Evolutionary conservation across 768 basidiomycete genomes (phyloP).

Genomic region (Fomitopsis serialis): DNA sequence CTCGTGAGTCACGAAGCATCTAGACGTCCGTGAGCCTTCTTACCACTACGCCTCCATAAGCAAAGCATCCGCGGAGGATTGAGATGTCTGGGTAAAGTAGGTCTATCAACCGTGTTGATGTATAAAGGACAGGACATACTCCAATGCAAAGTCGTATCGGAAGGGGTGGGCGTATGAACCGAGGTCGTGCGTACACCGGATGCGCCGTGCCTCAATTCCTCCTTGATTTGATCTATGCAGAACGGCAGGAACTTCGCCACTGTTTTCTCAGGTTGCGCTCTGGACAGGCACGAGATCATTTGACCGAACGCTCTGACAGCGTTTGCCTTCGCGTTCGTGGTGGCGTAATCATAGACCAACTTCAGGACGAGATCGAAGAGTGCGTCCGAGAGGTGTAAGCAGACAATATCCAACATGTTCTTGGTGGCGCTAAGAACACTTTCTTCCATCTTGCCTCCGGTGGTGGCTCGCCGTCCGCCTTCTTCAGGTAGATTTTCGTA

Average conservation of each 20-base stretch:
- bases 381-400: conserved; percentile 69
- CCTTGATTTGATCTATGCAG: conserved; percentile 71
- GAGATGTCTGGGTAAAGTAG: conserved; percentile 51
- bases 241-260: conserved; percentile 77
- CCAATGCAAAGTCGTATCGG: conserved; percentile 91
- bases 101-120: conserved; percentile 6
- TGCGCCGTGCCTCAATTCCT: conserved; percentile 86
- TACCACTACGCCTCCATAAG: conserved; percentile 63
- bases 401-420: conserved; percentile 75
- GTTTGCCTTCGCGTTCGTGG: conserved; percentile 87
- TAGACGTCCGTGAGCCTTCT: conserved; percentile 25
- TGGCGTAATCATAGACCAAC: conserved; percentile 80
- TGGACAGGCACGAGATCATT: conserved; percentile 78
- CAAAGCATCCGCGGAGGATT: conserved; percentile 78
- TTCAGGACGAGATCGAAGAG: conserved; percentile 85
- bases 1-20: background rate
- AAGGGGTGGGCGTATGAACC: conserved; percentile 64
- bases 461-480: conserved; percentile 80
- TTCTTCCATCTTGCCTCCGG: conserved; percentile 83
- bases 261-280: conserved; percentile 69
- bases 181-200: conserved; percentile 82
- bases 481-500: conserved; percentile 95
- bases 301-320: conserved; percentile 89
- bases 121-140: conserved; percentile 42
- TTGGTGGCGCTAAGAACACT: conserved; percentile 73